Evolutionary conservation across 73 alveolate species (phyloP), one percentile per base, ranked within the genome.

Genomic region (Uronychia binucleata): DNA sequence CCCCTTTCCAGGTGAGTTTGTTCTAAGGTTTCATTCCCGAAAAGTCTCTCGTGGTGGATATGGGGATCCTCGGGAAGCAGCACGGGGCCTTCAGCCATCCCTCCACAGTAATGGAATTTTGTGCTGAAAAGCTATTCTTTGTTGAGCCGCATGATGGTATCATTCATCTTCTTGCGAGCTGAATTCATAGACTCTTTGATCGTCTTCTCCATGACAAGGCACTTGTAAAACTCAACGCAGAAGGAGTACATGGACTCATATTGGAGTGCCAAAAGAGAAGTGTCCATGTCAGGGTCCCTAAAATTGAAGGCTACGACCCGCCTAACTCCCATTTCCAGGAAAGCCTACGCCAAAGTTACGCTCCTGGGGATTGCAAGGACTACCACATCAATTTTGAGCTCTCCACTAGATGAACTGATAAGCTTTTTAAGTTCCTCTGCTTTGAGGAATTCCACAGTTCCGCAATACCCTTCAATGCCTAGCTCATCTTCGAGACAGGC

Each of bases 341-440:
- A 88, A 0, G 59, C 84, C 59, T 88, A 32, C 0, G 91, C 94
- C 1, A 88, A 26, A 27, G 74, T 33, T 28, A 30, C 29, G 33
- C 91, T 83, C 26, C 83, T 85, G 0, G 94, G 94, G 31, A 88
- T 82, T 0, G 94, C 94, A 26, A 88, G 67, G 0, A 88, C 94
- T 5, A 88, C 94, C 28, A 88, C 89, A 77, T 88, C 94, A 31
- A 88, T 81, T 31, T 82, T 76, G 0, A 88, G 77, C 57, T 59
- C 77, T 27, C 88, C 82, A 0, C 77, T 59, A 1, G 1, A 28
- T 25, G 94, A 89, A 13, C 58, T 46, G 0, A 88, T 28, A 26
- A 88, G n/a, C 1, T 58, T 30, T 31, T 77, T 31, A 19, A 88
- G 79, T 31, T 83, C 85, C 1, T 28, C 27, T 25, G 77, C 33